Base-by-base conservation (phyloP, 495 filamentous ascomycete species). In the Neohortaea acidophila region DNA sequence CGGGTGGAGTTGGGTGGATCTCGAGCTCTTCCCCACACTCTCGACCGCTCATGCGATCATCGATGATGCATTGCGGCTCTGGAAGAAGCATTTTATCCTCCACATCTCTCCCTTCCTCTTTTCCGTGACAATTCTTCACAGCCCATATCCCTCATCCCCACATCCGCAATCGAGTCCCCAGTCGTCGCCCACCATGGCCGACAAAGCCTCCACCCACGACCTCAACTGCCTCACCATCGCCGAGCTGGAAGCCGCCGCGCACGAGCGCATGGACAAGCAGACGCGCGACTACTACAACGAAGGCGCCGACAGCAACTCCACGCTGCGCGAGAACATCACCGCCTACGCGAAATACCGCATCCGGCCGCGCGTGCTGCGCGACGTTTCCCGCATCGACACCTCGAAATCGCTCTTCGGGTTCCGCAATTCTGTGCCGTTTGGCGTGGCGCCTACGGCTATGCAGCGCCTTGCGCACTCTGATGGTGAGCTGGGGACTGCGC, bases 261-360 rank as follows among this genome's bases (percentile, higher is more conserved):
- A 36, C 36, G 36, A 36, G 21, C 14, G 21, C 7, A 54, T 54
- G 51, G 51, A 54, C 48, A 54, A 54, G 32, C 45, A 49, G 25
- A 53, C 50, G 17, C 47, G 50, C 19, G 63, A 69, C 40, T 69
- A 67, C 49, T 68, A 68, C 46, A 66, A 69, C 40, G 63, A 64
- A 46, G 64, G 64, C 14, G 59, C 66, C 19, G 57, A 60, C 41
- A 50, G 47, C 17, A 57, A 54, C 33, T 53, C 56, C 9, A 60
- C 54, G 3, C 44, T 54, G 10, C 41, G 15, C 21, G 48, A 51
- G 21, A 54, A 54, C 41, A 38, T 35, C 22, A n/a, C 38, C 5
- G 48, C 51, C 1, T 54, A 48, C 51, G 24, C 20, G n/a, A 54
- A 54, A 40, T 54, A 54, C 42, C 43, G 51, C 25, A 48, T 54